These are phyloP conservation scores for Kandelia obovata DNA, from an alignment of 345 rosid species.

Conservation along the genomic window DNA sequence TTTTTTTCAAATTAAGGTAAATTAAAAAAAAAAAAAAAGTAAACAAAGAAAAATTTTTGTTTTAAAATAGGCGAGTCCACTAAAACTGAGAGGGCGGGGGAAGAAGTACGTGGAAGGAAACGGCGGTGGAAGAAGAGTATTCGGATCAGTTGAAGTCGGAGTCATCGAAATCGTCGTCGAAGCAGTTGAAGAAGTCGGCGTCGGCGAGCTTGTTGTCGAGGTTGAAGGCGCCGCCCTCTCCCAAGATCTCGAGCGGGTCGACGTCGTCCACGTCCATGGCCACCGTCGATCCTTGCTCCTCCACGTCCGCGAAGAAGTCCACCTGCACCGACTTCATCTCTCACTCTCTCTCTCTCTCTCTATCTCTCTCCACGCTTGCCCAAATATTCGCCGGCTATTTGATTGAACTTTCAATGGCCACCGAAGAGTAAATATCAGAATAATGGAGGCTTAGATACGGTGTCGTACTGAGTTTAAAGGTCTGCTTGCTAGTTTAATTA, in stretches of 20 bases:
- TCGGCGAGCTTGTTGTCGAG: constrained; percentile 70
- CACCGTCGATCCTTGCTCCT: constrained; percentile 62
- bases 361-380: not conserved
- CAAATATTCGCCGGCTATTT: too few relatives aligned
- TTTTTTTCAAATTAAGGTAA: too few relatives aligned
- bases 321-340: constrained; percentile 67
- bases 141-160: constrained; percentile 53
- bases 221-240: constrained; percentile 57
- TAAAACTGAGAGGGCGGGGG: not conserved
- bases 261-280: constrained; percentile 93
- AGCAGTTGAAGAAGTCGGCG: constrained; percentile 84
- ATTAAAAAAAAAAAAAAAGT: too few relatives aligned
- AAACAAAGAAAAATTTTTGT: too few relatives aligned
- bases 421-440: too few relatives aligned
- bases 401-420: too few relatives aligned
- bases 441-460: not conserved
- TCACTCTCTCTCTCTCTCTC: not conserved
- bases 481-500: too few relatives aligned
- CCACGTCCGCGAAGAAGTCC: constrained; percentile 60
- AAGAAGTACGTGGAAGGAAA: not conserved
- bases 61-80: not conserved
- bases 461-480: not conserved
- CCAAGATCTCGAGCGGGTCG: constrained; percentile 61
- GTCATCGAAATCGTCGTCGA: constrained; percentile 90
- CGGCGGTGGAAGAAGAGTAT: not conserved